Conservation (phyloP, 768 basidiomycete genomes). For the Ramaria sp. region DNA sequence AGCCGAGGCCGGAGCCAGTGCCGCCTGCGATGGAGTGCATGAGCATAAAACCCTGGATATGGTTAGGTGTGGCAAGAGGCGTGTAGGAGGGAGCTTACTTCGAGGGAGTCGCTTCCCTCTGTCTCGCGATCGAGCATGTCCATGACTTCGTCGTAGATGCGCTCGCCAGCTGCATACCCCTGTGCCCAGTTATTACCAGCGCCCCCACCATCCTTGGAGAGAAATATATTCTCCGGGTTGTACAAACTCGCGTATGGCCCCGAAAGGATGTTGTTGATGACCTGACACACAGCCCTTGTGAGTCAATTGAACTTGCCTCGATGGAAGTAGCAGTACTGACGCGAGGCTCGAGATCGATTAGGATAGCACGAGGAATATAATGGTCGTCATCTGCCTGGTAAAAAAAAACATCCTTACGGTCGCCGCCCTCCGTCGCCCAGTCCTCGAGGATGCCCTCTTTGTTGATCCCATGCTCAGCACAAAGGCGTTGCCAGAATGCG, state of each 20-base stretch:
- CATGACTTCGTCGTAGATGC: conserved; percentile 91
- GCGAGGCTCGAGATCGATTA: conserved; percentile 93
- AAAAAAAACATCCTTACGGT: conserved; percentile 98
- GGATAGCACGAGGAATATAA: conserved; percentile 93
- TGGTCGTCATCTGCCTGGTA: conserved; percentile 99
- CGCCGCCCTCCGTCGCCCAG: conserved; percentile 91
- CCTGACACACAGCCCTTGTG: conserved; percentile 39
- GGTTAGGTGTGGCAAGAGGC: not conserved
- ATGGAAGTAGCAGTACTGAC: conserved; percentile 27
- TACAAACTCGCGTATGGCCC: conserved; percentile 84
- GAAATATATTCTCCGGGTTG: conserved; percentile 96
- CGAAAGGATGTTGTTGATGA: conserved; percentile 88
- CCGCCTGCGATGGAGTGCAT: conserved; percentile 99
- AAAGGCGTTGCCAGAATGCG: conserved; percentile 97
- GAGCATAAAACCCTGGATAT: conserved; percentile 88
- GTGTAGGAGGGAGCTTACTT: conserved; percentile 40
- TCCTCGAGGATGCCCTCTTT: conserved; percentile 94
- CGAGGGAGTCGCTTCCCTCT: conserved; percentile 92
- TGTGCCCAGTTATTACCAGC: conserved; percentile 99
- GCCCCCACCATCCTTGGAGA: conserved; percentile 95
- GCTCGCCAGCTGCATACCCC: conserved; percentile 84
- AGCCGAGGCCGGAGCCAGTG: conserved; percentile 95
- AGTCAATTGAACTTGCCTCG: too few species aligned
- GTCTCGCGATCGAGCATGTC: conserved; percentile 99
- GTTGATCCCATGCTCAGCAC: conserved; percentile 96